Base-by-base conservation (phyloP, 2,329 filamentous ascomycete genomes). In the Hymenoscyphus repandus region DNA sequence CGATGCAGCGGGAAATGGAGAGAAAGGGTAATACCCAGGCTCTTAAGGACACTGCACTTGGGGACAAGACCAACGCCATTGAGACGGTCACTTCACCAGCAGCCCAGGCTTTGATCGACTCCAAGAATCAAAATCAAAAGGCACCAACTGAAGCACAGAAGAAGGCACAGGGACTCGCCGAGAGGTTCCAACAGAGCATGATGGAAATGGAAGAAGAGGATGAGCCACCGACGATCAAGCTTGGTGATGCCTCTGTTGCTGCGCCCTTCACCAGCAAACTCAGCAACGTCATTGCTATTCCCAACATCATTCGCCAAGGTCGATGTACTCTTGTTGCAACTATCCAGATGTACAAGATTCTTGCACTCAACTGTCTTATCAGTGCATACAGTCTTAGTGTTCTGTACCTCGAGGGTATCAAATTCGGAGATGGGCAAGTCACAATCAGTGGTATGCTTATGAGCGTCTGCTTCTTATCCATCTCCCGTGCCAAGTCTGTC, bases 261-360 rank as follows among this genome's bases (percentile, higher is more conserved):
- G 93, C 93, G 0, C 93, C 93, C 0, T 99, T 99, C 70, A 99
- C 93, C 0, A 96, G 90, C 68, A 99, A 99, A 74, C 80, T 99
- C 39, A 88, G 91, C 61, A 96, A 99, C 64, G 93, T 99, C 52
- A 82, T 99, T 62, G 93, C 93, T 34, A 90, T 99, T 52, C 92
- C 93, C 47, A 99, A 99, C 73, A 99, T 99, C 64, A 93, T 99
- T 64, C 88, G 93, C 52, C 93, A 99, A 74, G 93, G 93, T 51
- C 88, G 93, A 56, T 99, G 93, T 75, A 99, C 93, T 6, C 82
- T 99, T 17, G 93, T 99, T 49, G 93, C 93, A 31, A 99, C 93
- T 0, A 97, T 99, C 58, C 93, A 99, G 75, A 99, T 99, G 92
- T 99, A 99, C 83, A 99, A 96, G 79, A 99, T 99, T 63, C 81